Percentiles rank a stretch among this genome's conserved stretches.
phyloP scores from a whole-genome alignment of 345 rosid genomes.

The Arabidopsis thaliana region TAIR10.1 NC_003071.7:11171001-11171500 shows the following conservation, averaged over 20 bases:
- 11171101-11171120: conserved; percentile 91
- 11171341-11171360: conserved; percentile 84
- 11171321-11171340: conserved; percentile 92
- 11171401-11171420: conserved; percentile 88
- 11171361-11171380: conserved; percentile 86
- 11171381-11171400: conserved; percentile 75
- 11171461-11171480: not conserved
- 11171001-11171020: conserved; percentile 90
- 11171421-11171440: conserved; percentile 1
- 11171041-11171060: conserved; percentile 72
- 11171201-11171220: not conserved
- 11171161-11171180: conserved; percentile 26
- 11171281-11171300: conserved; percentile 93
- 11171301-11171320: conserved; percentile 95
- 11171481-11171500: conserved; percentile 73
- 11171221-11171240: conserved; percentile 26
- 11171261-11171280: conserved; percentile 73
- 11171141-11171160: conserved; percentile 73
- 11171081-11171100: conserved; percentile 78
- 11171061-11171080: conserved; percentile 91
- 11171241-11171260: conserved; percentile 51
- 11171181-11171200: conserved; percentile 24
- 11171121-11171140: conserved; percentile 97
- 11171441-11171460: not conserved
- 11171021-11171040: conserved; percentile 91